These are phyloP conservation scores for Taiozyma sp. DNA, from an alignment of 1,139 yeast species.

Conservation along the genomic window DNA sequence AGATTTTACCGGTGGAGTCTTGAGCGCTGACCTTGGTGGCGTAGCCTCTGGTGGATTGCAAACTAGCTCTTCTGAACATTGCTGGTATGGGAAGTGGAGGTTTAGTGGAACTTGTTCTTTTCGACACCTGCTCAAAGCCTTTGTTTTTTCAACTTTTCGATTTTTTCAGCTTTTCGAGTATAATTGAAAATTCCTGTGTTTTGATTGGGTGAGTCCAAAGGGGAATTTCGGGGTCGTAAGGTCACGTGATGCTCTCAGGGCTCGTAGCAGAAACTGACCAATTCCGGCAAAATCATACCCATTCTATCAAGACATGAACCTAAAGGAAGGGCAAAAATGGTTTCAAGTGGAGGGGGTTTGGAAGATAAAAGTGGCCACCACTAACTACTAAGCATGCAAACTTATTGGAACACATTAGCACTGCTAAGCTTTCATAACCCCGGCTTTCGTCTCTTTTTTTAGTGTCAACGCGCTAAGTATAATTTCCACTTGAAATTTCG, in stretches of 20 bases:
- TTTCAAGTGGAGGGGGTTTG: too few species aligned
- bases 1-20: slow-evolving; percentile 47
- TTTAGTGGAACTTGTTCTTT: not conserved
- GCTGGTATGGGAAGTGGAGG: not conserved
- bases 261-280: not conserved
- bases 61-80: not conserved
- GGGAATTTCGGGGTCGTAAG: slow-evolving; percentile 1
- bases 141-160: not conserved
- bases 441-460: not conserved
- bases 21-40: slow-evolving; percentile 40
- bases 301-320: too few species aligned
- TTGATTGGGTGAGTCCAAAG: not conserved
- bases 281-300: not conserved
- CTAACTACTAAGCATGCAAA: too few species aligned
- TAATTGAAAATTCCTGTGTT: slow-evolving; percentile 9
- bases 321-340: too few species aligned
- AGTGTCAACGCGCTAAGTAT: not conserved
- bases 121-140: not conserved
- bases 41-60: slow-evolving; percentile 25
- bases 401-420: too few species aligned
- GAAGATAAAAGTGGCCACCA: too few species aligned
- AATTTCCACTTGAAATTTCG: not conserved
- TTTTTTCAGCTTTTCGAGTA: not conserved
- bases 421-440: not conserved
- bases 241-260: too few species aligned